phyloP scores from a whole-genome alignment of 2,329 filamentous ascomycete species.

The Atkinsonella texensis region DNA sequence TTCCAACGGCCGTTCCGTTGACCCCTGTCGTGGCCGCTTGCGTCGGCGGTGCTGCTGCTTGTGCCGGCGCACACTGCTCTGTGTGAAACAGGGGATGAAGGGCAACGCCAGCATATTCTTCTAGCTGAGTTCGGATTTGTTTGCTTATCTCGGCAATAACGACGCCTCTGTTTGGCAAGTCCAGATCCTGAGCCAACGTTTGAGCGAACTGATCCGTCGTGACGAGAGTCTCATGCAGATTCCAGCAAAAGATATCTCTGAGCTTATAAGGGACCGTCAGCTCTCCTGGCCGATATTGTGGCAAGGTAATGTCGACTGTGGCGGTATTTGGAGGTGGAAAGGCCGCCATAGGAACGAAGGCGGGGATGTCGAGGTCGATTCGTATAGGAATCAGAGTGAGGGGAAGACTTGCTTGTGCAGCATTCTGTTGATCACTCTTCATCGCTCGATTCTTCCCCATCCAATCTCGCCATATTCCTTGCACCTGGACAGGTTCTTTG shows the following conservation, averaged over 20 bases:
- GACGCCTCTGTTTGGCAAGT: slow-evolving; percentile 63
- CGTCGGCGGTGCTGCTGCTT: slow-evolving; percentile 11
- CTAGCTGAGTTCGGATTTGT: slow-evolving; percentile 87
- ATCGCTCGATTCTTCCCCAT: slow-evolving; percentile 59
- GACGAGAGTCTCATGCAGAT: slow-evolving; percentile 84
- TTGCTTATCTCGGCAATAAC: slow-evolving; percentile 75
- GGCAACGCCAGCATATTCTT: slow-evolving; percentile 91
- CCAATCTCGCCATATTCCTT: slow-evolving; percentile 92
- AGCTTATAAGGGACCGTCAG: slow-evolving; percentile 73
- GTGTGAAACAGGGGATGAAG: slow-evolving; percentile 84
- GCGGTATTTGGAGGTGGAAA: slow-evolving; percentile 51
- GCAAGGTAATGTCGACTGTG: slow-evolving; percentile 56
- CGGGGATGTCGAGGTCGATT: slow-evolving; percentile 84
- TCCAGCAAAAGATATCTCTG: slow-evolving; percentile 96
- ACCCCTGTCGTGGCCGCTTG: slow-evolving; percentile 6
- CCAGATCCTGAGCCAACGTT: slow-evolving; percentile 80
- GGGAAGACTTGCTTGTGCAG: slow-evolving; percentile 62
- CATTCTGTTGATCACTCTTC: slow-evolving; percentile 48
- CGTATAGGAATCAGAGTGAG: slow-evolving; percentile 89
- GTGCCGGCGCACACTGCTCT: slow-evolving; percentile 21
- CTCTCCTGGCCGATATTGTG: slow-evolving; percentile 71
- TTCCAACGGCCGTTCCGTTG: slow-evolving; percentile 13
- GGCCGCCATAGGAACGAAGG: slow-evolving; percentile 56
- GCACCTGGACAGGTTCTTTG: slow-evolving; percentile 63
- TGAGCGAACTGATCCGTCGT: slow-evolving; percentile 96